These are phyloP conservation scores for Eucalyptus decipiens DNA, from an alignment of 345 rosid genomes.

Conservation along the genomic window DNA sequence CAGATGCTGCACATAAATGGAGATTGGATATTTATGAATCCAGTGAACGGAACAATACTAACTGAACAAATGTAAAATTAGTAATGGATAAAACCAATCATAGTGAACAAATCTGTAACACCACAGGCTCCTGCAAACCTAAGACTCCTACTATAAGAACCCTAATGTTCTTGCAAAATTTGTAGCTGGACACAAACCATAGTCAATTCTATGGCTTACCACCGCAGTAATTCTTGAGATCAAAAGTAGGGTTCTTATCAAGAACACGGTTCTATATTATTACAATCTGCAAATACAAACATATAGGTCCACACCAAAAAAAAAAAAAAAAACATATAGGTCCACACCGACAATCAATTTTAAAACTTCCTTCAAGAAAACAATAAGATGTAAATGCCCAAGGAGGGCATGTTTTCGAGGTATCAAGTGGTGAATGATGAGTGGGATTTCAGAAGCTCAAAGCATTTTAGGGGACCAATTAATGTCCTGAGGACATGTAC, in stretches of 20 bases:
- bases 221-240: not conserved
- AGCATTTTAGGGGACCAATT: not conserved
- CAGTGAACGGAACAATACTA: not conserved
- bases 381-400: not conserved
- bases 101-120: not conserved
- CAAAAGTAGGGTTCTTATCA: not conserved
- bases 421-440: not conserved
- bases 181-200: not conserved
- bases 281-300: not conserved
- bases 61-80: not conserved
- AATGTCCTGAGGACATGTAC: not conserved
- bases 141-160: not conserved
- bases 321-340: not conserved
- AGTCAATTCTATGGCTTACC: not conserved
- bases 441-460: not conserved
- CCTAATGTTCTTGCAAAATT: not conserved
- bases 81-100: not conserved
- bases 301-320: not conserved
- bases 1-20: conserved; percentile 14
- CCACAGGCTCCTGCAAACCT: not conserved
- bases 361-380: not conserved
- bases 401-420: not conserved
- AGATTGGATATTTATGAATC: not conserved
- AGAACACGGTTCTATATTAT: not conserved
- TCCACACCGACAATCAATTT: not conserved